Conservation (phyloP, 208 protist genomes). For the Leishmania braziliensis region DNA sequence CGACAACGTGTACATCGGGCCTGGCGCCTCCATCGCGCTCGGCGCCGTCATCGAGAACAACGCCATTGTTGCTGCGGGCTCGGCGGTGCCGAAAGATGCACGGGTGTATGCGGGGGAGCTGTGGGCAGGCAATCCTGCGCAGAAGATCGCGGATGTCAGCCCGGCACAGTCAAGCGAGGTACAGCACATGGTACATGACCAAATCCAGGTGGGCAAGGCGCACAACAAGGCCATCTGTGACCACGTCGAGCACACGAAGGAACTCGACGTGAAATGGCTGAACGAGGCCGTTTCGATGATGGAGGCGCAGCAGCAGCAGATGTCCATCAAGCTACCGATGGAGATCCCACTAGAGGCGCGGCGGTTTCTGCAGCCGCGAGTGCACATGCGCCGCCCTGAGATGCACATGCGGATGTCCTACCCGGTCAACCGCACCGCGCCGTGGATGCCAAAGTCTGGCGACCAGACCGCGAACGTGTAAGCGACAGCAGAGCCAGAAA, state of each 20-base stretch:
- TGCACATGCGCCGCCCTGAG: slow-evolving; percentile 86
- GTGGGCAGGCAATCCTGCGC: slow-evolving; percentile 90
- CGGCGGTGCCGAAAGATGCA: slow-evolving; percentile 82
- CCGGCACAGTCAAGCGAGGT: slow-evolving; percentile 68
- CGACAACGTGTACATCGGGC: slow-evolving; percentile 87
- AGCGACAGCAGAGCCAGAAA: background rate
- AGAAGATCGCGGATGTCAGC: slow-evolving; percentile 86
- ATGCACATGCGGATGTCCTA: slow-evolving; percentile 91
- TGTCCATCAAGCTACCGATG: slow-evolving; percentile 71
- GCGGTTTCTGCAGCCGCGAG: slow-evolving; percentile 83
- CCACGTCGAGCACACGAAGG: slow-evolving; percentile 67
- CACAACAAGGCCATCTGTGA: slow-evolving; percentile 75
- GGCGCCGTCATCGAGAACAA: slow-evolving; percentile 86
- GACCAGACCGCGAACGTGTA: slow-evolving; percentile 84
- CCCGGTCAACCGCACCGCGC: slow-evolving; percentile 84
- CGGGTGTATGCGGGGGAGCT: slow-evolving; percentile 87
- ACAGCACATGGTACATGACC: slow-evolving; percentile 71
- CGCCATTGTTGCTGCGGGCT: slow-evolving; percentile 85
- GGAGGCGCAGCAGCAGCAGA: slow-evolving; percentile 84
- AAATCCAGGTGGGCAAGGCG: slow-evolving; percentile 49
- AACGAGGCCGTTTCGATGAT: slow-evolving; percentile 58
- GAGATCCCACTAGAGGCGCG: slow-evolving; percentile 88
- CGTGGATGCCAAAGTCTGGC: slow-evolving; percentile 86
- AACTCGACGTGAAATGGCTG: slow-evolving; percentile 76
- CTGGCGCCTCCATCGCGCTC: slow-evolving; percentile 75